Evolutionary conservation across 139 green algal genomes (phyloP), one percentile per base, ranked within the genome.

Genomic region (Coelastrella sp.): DNA sequence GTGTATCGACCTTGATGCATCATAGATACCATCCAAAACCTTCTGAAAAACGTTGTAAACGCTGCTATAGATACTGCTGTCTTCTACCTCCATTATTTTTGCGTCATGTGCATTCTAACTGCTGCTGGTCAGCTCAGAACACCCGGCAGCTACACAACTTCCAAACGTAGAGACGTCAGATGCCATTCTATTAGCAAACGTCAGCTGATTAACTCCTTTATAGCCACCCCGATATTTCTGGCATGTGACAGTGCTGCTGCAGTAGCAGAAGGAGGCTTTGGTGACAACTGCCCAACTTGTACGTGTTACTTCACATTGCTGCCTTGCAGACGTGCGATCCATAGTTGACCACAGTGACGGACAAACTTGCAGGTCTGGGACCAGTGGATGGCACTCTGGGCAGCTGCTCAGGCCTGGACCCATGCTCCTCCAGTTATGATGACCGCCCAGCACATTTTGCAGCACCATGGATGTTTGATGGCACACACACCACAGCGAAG

Each of bases 351-450:
- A 5, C 63, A 72, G 15, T 72, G 12, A 17, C 15, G 35, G 63
- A 22, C 15, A 72, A 72, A n/a, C 25, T 27, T 25, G 70, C 70
- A 78, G 74, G 87, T 81, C 9, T 86, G 11, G 74, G 78, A 17
- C 24, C 63, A 61, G 74, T 91, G 49, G 87, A 84, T 80, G 76
- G 78, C 20, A 80, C 65, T 22, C 49, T 90, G 7, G 73, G 84
- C 49, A 92, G 90, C 90, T 92, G 90, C 66, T 82, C 84, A 20
- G 84, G 72, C 17, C 49, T 82, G 8, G 57, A 73, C 63, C 27
- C 76, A 8, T 92, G 90, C 65, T 27, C 87, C 7, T 88, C 74
- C 7, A 90, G 74, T 27, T 92, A 90, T 74, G 90, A 92, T 65
- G 90, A 92, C 65, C 22, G 84, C 5, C 90, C 90, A 25, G 8